Evolutionary conservation across 1,284 basidiomycete genomes (phyloP).

Genomic region (Schizophyllum commune): DNA sequence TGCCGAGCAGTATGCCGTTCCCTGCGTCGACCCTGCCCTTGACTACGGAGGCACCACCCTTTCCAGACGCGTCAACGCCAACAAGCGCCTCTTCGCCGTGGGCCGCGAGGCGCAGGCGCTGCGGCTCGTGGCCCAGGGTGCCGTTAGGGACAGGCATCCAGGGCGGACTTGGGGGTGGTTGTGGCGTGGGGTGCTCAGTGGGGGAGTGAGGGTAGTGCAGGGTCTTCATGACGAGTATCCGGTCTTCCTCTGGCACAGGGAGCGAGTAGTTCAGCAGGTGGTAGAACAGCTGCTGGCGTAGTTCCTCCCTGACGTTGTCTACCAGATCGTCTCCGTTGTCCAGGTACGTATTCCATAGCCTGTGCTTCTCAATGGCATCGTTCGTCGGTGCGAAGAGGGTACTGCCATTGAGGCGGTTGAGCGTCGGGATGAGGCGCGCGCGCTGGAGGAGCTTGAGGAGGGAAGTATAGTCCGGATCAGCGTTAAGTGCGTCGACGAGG

Average conservation of each 20-base stretch:
- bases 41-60: conserved; percentile 55
- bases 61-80: conserved; percentile 68
- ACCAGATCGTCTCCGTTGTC: conserved; percentile 25
- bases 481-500: conserved; percentile 72
- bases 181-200: conserved; percentile 44
- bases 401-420: conserved; percentile 77
- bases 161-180: conserved; percentile 72
- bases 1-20: conserved; percentile 77
- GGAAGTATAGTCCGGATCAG: conserved; percentile 73
- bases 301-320: conserved; percentile 81
- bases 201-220: conserved; percentile 63
- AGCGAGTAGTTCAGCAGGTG: conserved; percentile 89
- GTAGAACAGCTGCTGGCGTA: conserved; percentile 91
- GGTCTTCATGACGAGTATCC: conserved; percentile 42
- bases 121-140: conserved; percentile 75
- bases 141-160: conserved; percentile 83
- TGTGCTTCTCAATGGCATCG: conserved; percentile 65
- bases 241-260: conserved; percentile 19
- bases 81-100: conserved; percentile 47
- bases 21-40: conserved; percentile 49
- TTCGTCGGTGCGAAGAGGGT: conserved; percentile 97
- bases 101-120: conserved; percentile 64
- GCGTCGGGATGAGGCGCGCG: conserved; percentile 83
- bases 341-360: conserved; percentile 41
- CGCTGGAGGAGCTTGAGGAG: conserved; percentile 80